phyloP scores from a whole-genome alignment of 495 filamentous ascomycete species.

The Viridothelium virens region DNA sequence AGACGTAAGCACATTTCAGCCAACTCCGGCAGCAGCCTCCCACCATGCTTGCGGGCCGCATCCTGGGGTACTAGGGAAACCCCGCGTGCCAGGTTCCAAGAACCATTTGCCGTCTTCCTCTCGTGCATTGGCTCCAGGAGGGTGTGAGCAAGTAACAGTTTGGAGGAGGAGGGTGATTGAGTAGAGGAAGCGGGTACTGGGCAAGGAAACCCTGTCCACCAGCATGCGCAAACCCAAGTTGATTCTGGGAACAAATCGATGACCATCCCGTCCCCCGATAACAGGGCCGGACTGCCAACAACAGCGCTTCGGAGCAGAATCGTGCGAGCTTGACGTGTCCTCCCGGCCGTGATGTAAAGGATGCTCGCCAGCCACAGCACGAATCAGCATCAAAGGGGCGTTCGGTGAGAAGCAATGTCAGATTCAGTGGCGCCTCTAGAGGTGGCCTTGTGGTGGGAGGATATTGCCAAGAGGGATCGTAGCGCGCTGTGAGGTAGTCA shows the following conservation, averaged over 20 bases:
- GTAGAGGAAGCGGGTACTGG: neutral
- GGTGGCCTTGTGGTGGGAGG: neutral
- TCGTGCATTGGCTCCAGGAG: neutral
- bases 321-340: neutral
- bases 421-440: neutral
- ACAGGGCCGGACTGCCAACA: neutral
- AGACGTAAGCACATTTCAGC: neutral
- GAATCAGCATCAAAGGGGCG: neutral
- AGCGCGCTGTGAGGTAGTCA: neutral
- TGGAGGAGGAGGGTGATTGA: neutral
- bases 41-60: neutral
- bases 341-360: neutral
- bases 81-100: neutral
- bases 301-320: neutral
- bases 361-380: neutral
- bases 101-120: neutral
- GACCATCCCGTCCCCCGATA: neutral
- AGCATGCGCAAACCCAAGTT: neutral
- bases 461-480: neutral
- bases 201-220: neutral
- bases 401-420: too few relatives aligned
- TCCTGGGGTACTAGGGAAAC: neutral
- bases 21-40: neutral
- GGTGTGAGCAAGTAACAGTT: conserved; percentile 4
- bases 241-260: neutral